These are phyloP conservation scores for Epichloe sp. DNA, from an alignment of 2,329 filamentous ascomycete species.

Conservation along the genomic window DNA sequence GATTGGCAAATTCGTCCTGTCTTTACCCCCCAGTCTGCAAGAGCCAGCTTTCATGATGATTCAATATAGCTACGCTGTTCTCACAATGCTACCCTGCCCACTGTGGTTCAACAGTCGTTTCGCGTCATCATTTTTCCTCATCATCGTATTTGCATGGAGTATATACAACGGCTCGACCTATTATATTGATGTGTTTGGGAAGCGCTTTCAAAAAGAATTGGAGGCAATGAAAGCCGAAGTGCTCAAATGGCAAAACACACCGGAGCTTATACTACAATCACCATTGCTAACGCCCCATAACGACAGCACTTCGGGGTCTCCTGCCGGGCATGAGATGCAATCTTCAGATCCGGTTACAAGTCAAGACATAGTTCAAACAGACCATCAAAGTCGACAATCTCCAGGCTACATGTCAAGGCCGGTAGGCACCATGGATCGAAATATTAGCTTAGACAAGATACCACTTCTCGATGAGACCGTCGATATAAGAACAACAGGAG, in stretches of 20 bases:
- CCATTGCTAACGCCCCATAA: slow-evolving; percentile 19
- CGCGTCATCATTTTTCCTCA: slow-evolving; percentile 65
- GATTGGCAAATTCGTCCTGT: slow-evolving; percentile 76
- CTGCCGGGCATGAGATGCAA: slow-evolving; percentile 7
- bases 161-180: slow-evolving; percentile 95
- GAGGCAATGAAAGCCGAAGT: slow-evolving; percentile 83
- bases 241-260: slow-evolving; percentile 65
- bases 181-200: slow-evolving; percentile 97
- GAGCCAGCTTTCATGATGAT: slow-evolving; percentile 92
- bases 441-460: slow-evolving; percentile 37
- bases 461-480: slow-evolving; percentile 39
- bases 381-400: neutral
- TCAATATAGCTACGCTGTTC: slow-evolving; percentile 78
- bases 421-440: slow-evolving; percentile 11
- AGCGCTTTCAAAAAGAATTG: slow-evolving; percentile 89
- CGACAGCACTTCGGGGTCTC: slow-evolving; percentile 10
- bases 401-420: slow-evolving; percentile 8
- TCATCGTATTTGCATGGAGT: slow-evolving; percentile 80
- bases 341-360: slow-evolving; percentile 6
- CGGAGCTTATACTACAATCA: slow-evolving; percentile 30
- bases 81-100: slow-evolving; percentile 90
- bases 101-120: slow-evolving; percentile 87
- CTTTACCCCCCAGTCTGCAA: slow-evolving; percentile 62
- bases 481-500: slow-evolving; percentile 23
- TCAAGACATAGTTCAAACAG: neutral